Evolutionary conservation across 345 rosid genomes (phyloP).

Genomic region (Raphanus raphanistrum): DNA sequence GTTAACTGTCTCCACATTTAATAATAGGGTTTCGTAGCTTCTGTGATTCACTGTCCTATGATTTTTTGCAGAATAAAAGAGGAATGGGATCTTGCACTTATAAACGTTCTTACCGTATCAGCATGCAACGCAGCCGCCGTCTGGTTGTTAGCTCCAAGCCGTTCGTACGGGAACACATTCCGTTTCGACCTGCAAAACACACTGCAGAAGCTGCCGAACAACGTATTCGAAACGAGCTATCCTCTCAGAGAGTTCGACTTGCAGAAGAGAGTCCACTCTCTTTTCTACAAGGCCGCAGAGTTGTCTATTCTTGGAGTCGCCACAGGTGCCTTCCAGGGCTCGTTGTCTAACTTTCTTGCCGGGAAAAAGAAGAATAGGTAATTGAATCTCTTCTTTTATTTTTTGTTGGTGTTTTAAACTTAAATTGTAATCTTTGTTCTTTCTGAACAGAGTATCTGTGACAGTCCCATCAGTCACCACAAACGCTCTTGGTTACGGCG

Average conservation of each 20-base stretch:
- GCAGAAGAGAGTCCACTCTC: constrained; percentile 84
- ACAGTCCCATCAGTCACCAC: constrained; percentile 68
- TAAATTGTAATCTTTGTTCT: constrained; percentile 3
- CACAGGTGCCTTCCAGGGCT: constrained; percentile 84
- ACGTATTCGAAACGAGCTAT: constrained; percentile 85
- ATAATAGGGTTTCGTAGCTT: no score
- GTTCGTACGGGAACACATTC: constrained; percentile 90
- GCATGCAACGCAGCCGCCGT: constrained; percentile 85
- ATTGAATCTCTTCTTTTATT: no score
- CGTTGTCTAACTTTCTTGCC: constrained; percentile 65
- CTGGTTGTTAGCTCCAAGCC: constrained; percentile 93
- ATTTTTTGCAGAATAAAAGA: constrained; percentile 74
- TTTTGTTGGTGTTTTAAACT: background rate
- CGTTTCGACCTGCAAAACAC: constrained; percentile 91
- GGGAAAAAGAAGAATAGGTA: constrained; percentile 70
- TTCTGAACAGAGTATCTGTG: constrained; percentile 67
- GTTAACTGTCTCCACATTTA: background rate
- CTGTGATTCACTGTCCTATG: background rate
- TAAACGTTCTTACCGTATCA: constrained; percentile 76
- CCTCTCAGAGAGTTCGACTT: constrained; percentile 86
- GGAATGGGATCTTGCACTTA: constrained; percentile 94
- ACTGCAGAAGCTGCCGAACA: constrained; percentile 92
- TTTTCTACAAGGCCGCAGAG: constrained; percentile 85
- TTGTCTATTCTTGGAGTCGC: constrained; percentile 74
- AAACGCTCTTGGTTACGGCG: constrained; percentile 79